Evolutionary conservation across 345 rosid genomes (phyloP).

Genomic region (Mallotus nudiflorus): DNA sequence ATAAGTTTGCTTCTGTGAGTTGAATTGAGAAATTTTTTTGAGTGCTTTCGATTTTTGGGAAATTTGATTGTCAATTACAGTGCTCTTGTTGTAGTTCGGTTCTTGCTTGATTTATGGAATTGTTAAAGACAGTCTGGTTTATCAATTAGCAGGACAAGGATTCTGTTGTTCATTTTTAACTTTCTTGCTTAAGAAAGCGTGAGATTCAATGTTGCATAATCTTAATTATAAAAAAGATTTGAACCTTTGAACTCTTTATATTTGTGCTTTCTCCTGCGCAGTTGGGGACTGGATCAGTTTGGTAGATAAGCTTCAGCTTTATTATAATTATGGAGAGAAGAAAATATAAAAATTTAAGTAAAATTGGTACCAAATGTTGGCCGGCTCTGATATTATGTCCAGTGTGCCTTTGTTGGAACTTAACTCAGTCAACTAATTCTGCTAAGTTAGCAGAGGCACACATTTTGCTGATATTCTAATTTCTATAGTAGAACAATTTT

Average conservation of each 20-base stretch:
- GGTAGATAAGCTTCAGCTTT: not conserved
- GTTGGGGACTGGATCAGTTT: not conserved
- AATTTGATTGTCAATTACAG: not conserved
- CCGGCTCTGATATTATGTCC: not conserved
- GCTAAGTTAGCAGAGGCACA: not conserved
- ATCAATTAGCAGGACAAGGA: not conserved
- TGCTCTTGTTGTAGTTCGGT: not conserved
- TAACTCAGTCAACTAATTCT: not conserved
- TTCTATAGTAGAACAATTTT: not conserved
- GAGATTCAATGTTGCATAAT: not conserved
- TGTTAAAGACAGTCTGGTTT: not conserved
- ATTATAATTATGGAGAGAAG: not conserved
- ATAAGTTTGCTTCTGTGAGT: slow-evolving; percentile 81
- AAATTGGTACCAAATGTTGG: not conserved
- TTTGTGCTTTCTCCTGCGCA: not conserved
- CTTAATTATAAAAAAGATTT: not conserved
- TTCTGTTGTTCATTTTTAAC: not conserved
- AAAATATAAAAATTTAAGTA: not conserved
- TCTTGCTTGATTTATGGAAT: not conserved
- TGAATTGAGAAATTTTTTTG: not conserved
- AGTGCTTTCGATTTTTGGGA: not conserved
- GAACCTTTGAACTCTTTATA: not conserved
- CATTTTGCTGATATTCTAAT: not conserved
- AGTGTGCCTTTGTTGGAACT: not conserved
- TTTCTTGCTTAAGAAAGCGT: not conserved